A percentile compares a stretch with the other conserved stretches of the same genome.
These are phyloP conservation scores for Exidia glandulosa DNA, from an alignment of 768 basidiomycete genomes.

Conservation along the genomic window DNA sequence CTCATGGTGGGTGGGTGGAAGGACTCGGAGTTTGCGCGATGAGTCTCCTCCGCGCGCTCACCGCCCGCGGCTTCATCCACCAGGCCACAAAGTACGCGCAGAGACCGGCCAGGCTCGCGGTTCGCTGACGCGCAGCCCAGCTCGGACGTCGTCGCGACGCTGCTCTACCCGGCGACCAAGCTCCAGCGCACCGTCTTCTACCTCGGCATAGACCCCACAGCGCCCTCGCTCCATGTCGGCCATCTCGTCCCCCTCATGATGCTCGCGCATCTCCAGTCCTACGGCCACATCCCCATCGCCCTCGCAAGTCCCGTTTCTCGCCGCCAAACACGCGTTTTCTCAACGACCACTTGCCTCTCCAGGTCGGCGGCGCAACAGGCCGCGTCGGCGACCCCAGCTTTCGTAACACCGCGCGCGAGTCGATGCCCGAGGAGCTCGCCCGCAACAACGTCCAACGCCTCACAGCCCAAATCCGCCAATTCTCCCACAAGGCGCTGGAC, in stretches of 20 bases:
- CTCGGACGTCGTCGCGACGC: no score
- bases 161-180: neutral
- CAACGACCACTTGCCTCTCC: slow-evolving; percentile 3
- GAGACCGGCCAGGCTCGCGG: neutral
- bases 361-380: slow-evolving; percentile 96
- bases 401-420: slow-evolving; percentile 65
- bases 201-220: slow-evolving; percentile 88
- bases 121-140: neutral
- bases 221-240: slow-evolving; percentile 81
- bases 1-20: no score
- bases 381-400: slow-evolving; percentile 97
- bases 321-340: neutral
- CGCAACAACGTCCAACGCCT: slow-evolving; percentile 56
- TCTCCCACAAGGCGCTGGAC: slow-evolving; percentile 53
- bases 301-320: slow-evolving; percentile 45
- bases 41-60: no score
- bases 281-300: slow-evolving; percentile 75
- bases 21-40: no score
- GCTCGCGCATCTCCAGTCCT: slow-evolving; percentile 75
- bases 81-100: neutral
- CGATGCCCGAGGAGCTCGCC: slow-evolving; percentile 48
- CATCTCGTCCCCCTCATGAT: slow-evolving; percentile 84
- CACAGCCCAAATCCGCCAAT: slow-evolving; percentile 49
- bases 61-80: neutral
- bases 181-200: slow-evolving; percentile 49